phyloP scores from a whole-genome alignment of 441 rosid species.

The Arabidopsis hybrid region DNA sequence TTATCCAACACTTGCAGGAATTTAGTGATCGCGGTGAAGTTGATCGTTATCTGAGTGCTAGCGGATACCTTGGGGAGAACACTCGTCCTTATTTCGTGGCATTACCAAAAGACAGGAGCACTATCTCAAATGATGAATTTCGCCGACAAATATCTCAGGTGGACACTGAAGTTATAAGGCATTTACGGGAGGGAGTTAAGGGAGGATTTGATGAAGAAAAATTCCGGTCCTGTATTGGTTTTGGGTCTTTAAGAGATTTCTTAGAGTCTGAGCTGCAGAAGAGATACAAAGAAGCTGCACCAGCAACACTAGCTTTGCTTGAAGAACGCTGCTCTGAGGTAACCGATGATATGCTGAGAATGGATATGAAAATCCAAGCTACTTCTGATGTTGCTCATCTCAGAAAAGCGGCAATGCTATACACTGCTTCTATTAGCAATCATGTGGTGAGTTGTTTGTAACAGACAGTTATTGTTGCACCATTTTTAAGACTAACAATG shows the following conservation, averaged over 20 bases:
- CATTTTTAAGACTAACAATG: not conserved
- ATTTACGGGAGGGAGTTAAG: conserved; percentile 74
- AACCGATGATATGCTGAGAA: conserved; percentile 59
- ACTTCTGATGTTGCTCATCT: conserved; percentile 92
- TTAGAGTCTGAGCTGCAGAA: conserved; percentile 93
- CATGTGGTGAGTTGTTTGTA: conserved; percentile 70
- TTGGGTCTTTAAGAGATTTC: conserved; percentile 80
- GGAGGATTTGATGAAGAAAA: conserved; percentile 98
- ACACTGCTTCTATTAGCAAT: conserved; percentile 82
- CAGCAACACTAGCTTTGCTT: conserved; percentile 95
- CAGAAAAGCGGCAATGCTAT: conserved; percentile 86
- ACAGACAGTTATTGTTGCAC: not conserved
- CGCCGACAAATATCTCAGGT: conserved; percentile 87
- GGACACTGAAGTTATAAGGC: conserved; percentile 69
- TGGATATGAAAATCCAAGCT: conserved; percentile 80
- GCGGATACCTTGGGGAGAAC: conserved; percentile 93
- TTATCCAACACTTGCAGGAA: conserved; percentile 56
- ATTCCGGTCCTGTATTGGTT: conserved; percentile 71
- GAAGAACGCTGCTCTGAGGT: conserved; percentile 92
- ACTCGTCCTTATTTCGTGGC: conserved; percentile 90
- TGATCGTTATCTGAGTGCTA: conserved; percentile 87
- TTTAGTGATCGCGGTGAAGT: conserved; percentile 89
- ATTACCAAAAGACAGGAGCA: conserved; percentile 82
- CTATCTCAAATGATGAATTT: conserved; percentile 86
- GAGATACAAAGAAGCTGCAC: conserved; percentile 94